Evolutionary conservation across 2,329 filamentous ascomycete species (phyloP).

Genomic region (Ophiostoma ips): DNA sequence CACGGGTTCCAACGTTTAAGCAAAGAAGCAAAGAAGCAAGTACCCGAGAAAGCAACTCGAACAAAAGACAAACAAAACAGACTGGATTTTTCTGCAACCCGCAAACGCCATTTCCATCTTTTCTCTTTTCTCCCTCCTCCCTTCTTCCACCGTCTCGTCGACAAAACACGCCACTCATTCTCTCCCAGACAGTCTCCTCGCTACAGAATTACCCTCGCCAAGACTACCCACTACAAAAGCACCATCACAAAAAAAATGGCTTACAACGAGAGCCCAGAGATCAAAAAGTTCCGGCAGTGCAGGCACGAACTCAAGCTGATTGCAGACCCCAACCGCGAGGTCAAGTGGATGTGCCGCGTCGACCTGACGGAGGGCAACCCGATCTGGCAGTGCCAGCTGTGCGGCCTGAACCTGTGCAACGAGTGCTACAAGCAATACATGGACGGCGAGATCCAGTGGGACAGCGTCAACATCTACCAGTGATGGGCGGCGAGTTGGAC

Average conservation of each 20-base stretch:
- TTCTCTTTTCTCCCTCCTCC: too few relatives aligned
- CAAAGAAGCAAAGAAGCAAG: too few relatives aligned
- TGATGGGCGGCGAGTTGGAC: too few relatives aligned
- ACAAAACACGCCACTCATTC: too few relatives aligned
- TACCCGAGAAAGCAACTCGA: too few relatives aligned
- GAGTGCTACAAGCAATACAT: slow-evolving; percentile 25
- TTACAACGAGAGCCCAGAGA: background rate
- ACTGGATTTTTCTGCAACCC: too few relatives aligned
- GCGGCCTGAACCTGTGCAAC: slow-evolving; percentile 51
- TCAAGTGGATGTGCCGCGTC: slow-evolving; percentile 52
- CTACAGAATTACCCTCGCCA: background rate
- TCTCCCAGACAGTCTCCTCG: too few relatives aligned
- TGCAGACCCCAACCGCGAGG: slow-evolving; percentile 32
- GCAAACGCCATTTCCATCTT: too few relatives aligned
- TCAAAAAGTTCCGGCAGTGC: background rate
- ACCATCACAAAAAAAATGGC: background rate
- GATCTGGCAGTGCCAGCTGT: slow-evolving; percentile 56
- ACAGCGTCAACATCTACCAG: background rate
- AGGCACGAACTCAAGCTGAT: background rate
- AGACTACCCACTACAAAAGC: too few relatives aligned
- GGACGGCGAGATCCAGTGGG: background rate
- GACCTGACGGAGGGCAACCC: slow-evolving; percentile 53
- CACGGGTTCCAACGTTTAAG: too few relatives aligned
- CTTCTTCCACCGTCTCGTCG: too few relatives aligned
- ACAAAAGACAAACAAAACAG: too few relatives aligned